Percentiles rank a stretch among this genome's conserved stretches.
phyloP scores from a whole-genome alignment of 495 filamentous ascomycete species.

The Penicillium argentinense region DNA sequence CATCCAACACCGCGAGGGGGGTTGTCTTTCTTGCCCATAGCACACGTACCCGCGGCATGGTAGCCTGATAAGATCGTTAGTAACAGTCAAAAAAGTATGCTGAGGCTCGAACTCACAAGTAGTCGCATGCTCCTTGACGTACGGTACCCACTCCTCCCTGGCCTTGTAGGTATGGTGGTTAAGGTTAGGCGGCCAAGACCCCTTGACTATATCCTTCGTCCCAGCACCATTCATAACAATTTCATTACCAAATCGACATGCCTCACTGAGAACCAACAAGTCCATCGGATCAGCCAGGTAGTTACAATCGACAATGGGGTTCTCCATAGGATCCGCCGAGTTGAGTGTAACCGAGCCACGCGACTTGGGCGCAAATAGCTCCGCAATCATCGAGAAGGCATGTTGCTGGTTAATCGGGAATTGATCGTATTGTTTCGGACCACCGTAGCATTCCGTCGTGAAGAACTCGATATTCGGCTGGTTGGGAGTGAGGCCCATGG shows the following conservation, averaged over 20 bases:
- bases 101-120: constrained; percentile 42
- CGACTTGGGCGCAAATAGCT: constrained; percentile 40
- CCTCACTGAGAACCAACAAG: constrained; percentile 48
- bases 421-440: constrained; percentile 49
- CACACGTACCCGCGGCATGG: constrained; percentile 54
- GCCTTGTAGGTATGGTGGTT: constrained; percentile 46
- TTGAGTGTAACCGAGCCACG: constrained; percentile 41
- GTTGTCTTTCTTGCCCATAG: constrained; percentile 49
- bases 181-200: constrained; percentile 49
- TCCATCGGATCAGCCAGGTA: constrained; percentile 51
- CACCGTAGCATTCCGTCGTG: constrained; percentile 52
- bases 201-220: constrained; percentile 56
- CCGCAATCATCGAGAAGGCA: constrained; percentile 44
- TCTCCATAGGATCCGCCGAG: constrained; percentile 34
- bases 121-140: constrained; percentile 50
- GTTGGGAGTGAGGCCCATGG: constrained; percentile 47
- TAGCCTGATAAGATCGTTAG: constrained; percentile 35
- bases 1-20: constrained; percentile 55
- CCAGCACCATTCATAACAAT: constrained; percentile 52
- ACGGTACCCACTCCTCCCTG: constrained; percentile 49
- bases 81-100: neutral
- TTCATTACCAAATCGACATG: constrained; percentile 52
- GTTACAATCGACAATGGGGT: constrained; percentile 51
- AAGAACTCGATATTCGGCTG: constrained; percentile 56
- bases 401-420: constrained; percentile 43